Percentiles rank a stretch among this genome's conserved stretches.
These are phyloP conservation scores for Sporobolomyces roseus DNA, from an alignment of 768 basidiomycete species.

Conservation along the genomic window DNA sequence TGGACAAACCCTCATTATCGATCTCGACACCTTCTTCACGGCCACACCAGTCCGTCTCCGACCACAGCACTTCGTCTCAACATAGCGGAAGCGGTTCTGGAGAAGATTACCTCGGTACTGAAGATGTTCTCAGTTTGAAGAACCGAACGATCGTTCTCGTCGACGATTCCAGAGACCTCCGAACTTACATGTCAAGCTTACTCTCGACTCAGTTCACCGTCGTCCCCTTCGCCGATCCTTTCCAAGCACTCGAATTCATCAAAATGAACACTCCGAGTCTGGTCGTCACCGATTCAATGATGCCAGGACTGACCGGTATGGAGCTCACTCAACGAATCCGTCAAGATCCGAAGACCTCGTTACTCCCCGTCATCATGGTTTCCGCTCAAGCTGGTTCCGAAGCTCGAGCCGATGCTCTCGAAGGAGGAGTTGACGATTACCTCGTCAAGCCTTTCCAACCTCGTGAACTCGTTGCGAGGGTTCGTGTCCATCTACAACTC, in stretches of 20 bases:
- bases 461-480: conserved; percentile 36
- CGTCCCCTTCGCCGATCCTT: conserved; percentile 25
- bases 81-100: conserved; percentile 21
- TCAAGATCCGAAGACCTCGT: conserved; percentile 11
- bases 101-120: conserved; percentile 18
- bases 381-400: conserved; percentile 34
- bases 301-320: conserved; percentile 22
- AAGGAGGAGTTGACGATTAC: conserved; percentile 39
- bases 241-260: conserved; percentile 33
- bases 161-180: conserved; percentile 35
- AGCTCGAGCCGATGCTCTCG: conserved; percentile 33
- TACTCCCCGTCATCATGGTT: conserved; percentile 39
- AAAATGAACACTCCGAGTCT: conserved; percentile 18
- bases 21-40: no score
- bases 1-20: background rate
- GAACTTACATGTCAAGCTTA: conserved; percentile 27
- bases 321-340: conserved; percentile 28
- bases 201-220: conserved; percentile 29
- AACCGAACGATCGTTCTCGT: conserved; percentile 32
- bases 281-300: conserved; percentile 26
- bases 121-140: conserved; percentile 33
- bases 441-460: conserved; percentile 39
- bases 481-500: conserved; percentile 36
- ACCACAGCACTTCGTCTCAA: conserved; percentile 14
- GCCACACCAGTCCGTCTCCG: background rate